Evolutionary conservation across 1,139 yeast genomes (phyloP).

Genomic region (Debaryomyces coudertii): DNA sequence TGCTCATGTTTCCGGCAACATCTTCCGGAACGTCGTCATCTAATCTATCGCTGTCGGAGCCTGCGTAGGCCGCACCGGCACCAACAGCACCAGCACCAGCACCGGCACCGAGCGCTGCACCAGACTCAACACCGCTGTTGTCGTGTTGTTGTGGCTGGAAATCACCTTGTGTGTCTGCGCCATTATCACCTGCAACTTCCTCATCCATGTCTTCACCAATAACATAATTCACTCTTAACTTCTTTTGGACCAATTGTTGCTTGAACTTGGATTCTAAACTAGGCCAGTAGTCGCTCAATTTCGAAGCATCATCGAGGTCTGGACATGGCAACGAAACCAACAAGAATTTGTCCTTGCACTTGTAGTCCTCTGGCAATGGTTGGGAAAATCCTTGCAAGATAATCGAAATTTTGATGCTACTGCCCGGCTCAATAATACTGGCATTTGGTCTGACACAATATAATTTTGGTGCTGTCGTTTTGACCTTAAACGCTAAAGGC

Average conservation of each 20-base stretch:
- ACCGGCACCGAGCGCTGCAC: conserved; percentile 19
- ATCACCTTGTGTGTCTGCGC: background rate
- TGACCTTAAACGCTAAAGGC: conserved; percentile 87
- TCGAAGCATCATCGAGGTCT: conserved; percentile 53
- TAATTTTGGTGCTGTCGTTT: conserved; percentile 96
- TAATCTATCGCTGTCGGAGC: conserved; percentile 6
- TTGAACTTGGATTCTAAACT: conserved; percentile 66
- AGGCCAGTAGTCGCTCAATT: conserved; percentile 74
- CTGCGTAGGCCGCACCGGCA: conserved; percentile 14
- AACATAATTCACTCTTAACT: conserved; percentile 75
- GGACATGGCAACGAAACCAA: conserved; percentile 84
- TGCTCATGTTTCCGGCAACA: conserved; percentile 18
- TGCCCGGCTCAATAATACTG: conserved; percentile 75
- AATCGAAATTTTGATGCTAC: conserved; percentile 71
- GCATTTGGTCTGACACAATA: conserved; percentile 98
- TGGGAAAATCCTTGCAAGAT: conserved; percentile 82
- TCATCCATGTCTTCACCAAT: conserved; percentile 33
- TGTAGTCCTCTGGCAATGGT: conserved; percentile 71
- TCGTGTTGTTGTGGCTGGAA: background rate
- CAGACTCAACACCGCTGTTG: conserved; percentile 10
- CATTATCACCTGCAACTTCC: conserved; percentile 20
- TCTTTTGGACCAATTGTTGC: conserved; percentile 64
- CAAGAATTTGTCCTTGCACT: conserved; percentile 90
- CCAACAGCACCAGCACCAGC: conserved; percentile 21
- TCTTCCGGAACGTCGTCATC: conserved; percentile 7